Evolutionary conservation across 2,329 filamentous ascomycete genomes (phyloP), one percentile per base, ranked within the genome.

Genomic region (Cephalotrichum gorgonifer): DNA sequence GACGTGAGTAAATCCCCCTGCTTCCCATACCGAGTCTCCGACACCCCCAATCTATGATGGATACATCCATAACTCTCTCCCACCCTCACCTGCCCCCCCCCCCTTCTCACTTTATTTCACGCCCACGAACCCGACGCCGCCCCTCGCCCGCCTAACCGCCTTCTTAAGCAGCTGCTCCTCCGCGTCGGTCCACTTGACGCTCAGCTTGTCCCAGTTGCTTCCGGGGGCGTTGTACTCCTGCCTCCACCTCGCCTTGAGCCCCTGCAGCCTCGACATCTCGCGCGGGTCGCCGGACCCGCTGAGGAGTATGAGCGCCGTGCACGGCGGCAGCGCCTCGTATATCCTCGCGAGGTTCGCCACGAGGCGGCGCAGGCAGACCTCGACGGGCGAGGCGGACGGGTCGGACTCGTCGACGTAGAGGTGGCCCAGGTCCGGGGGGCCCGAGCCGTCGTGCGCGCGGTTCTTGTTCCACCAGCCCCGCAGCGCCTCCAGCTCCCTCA

Each of bases 401-500:
- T 57, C 52, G 48, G 56, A 49, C 12, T 31, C 50, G 9, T 62
- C 58, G n/a, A 62, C 49, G 30, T 61, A 57, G 6, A 60, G 60
- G 23, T 56, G 53, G 44, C 60, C 56, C 4, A 57, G 53, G 15
- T 55, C 48, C 15, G 67, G 66, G 15, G 64, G 64, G 1, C 64
- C 64, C 44, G 61, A 62, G 51, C 64, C 61, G 51, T 57, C 61
- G 50, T 54, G 57, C 53, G 62, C 55, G 43, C 71, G 72, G 60
- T 78, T 79, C 51, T 71, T 71, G 56, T 82, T 83, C 80, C 81
- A 83, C 79, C 79, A 85, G 6, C 81, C 81, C 53, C 81, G 79
- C 15, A 79, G 65, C 15, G 76, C 76, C 61, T 85, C 81, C 35
- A 85, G 70, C 58, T 82, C 78, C 51, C 80, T 75, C 65, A 86